phyloP scores from a whole-genome alignment of 2,329 filamentous ascomycete genomes.

The Niveomyces coronatus region DNA sequence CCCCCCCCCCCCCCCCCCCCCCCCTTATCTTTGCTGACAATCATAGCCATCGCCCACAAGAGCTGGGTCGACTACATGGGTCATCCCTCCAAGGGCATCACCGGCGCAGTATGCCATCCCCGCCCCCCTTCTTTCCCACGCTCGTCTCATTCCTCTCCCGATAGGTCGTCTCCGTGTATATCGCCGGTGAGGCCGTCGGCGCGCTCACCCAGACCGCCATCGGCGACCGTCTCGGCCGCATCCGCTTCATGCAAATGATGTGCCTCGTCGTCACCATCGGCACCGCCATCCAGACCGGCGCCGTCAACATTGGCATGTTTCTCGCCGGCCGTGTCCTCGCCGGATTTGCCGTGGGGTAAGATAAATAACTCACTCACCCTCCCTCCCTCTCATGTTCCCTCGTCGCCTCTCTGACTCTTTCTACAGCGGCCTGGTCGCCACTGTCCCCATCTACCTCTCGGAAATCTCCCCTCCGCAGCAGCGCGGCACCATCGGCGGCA shows the following conservation, averaged over 20 bases:
- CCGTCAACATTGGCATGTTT: conserved; percentile 45
- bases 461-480: conserved; percentile 39
- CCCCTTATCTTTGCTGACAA: neutral
- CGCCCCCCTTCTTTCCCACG: neutral
- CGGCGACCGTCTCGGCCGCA: conserved; percentile 41
- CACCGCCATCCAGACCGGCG: conserved; percentile 41
- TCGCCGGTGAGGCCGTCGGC: conserved; percentile 47
- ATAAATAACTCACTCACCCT: too few relatives aligned
- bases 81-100: conserved; percentile 42
- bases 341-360: conserved; percentile 18
- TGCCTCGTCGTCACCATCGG: conserved; percentile 45
- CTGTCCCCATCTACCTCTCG: conserved; percentile 44
- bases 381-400: conserved; percentile 17
- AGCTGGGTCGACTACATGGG: conserved; percentile 51
- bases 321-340: conserved; percentile 37
- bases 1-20: too few relatives aligned
- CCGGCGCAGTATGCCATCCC: conserved; percentile 32
- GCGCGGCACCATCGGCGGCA: conserved; percentile 43
- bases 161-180: conserved; percentile 45
- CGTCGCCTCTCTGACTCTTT: neutral
- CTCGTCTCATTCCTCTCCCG: neutral
- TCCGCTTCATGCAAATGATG: conserved; percentile 43
- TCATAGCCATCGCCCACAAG: conserved; percentile 43
- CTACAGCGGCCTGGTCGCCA: conserved; percentile 37
- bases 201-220: conserved; percentile 42